These are phyloP conservation scores for Usnea hakonensis DNA, from an alignment of 495 filamentous ascomycete species.

Conservation along the genomic window DNA sequence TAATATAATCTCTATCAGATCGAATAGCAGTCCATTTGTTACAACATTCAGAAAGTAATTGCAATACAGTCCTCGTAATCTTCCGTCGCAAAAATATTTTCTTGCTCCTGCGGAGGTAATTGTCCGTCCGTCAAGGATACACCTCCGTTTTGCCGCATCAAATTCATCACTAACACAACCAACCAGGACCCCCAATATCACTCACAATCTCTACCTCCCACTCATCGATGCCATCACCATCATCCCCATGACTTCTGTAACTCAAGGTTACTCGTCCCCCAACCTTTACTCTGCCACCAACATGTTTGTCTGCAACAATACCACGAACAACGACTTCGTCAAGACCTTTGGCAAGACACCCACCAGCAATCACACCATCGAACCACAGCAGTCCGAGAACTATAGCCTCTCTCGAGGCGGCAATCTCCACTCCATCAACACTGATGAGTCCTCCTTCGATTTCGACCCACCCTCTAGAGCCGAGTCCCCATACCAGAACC, in stretches of 20 bases:
- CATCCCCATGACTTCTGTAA: background rate
- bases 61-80: background rate
- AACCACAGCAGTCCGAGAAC: slow-evolving; percentile 10
- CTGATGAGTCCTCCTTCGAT: slow-evolving; percentile 13
- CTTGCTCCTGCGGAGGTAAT: background rate
- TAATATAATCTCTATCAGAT: background rate
- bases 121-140: background rate
- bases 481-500: slow-evolving; percentile 10
- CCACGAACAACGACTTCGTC: slow-evolving; percentile 10
- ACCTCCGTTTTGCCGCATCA: background rate
- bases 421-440: background rate
- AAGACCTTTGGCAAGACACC: slow-evolving; percentile 10
- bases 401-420: background rate
- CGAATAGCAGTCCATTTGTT: background rate
- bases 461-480: slow-evolving; percentile 13
- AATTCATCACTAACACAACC: background rate
- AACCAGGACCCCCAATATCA: background rate
- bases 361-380: background rate
- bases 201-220: background rate
- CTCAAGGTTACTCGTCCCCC: slow-evolving; percentile 1
- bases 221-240: background rate
- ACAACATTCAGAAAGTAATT: background rate
- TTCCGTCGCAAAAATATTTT: background rate
- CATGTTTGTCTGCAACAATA: slow-evolving; percentile 10
- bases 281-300: background rate